Conservation (phyloP, 305 asterid species). For the Rubia balearica region DNA sequence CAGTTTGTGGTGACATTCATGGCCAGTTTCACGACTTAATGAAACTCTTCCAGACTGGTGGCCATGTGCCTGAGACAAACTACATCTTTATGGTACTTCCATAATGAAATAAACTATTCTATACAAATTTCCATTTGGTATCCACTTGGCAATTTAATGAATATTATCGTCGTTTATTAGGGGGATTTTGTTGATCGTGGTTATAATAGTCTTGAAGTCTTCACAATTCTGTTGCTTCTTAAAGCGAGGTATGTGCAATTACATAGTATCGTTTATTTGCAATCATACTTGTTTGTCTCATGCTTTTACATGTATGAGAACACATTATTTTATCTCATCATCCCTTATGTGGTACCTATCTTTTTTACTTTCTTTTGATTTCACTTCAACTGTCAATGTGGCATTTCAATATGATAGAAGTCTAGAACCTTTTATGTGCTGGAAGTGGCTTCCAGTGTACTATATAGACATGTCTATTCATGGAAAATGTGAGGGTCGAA, state of each 20-base stretch:
- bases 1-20: constrained; percentile 98
- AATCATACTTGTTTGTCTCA: not conserved
- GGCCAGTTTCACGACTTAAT: constrained; percentile 97
- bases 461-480: not conserved
- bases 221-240: constrained; percentile 89
- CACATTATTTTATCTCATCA: not conserved
- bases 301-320: not conserved
- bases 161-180: constrained; percentile 35
- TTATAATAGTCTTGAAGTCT: constrained; percentile 93
- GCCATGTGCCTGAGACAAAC: constrained; percentile 96
- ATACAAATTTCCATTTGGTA: not conserved
- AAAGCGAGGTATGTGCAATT: constrained; percentile 71
- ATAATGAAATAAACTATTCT: not conserved
- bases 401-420: not conserved
- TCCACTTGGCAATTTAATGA: not conserved
- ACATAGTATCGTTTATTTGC: not conserved
- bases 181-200: constrained; percentile 99
- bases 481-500: not conserved
- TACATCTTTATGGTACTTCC: constrained; percentile 83
- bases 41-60: constrained; percentile 99
- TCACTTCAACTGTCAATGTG: not conserved
- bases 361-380: not conserved
- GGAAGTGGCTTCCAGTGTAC: not conserved
- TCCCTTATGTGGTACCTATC: not conserved
- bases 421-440: not conserved